Conservation (phyloP, 495 filamentous ascomycete genomes). For the Amniculicola lignicola region DNA sequence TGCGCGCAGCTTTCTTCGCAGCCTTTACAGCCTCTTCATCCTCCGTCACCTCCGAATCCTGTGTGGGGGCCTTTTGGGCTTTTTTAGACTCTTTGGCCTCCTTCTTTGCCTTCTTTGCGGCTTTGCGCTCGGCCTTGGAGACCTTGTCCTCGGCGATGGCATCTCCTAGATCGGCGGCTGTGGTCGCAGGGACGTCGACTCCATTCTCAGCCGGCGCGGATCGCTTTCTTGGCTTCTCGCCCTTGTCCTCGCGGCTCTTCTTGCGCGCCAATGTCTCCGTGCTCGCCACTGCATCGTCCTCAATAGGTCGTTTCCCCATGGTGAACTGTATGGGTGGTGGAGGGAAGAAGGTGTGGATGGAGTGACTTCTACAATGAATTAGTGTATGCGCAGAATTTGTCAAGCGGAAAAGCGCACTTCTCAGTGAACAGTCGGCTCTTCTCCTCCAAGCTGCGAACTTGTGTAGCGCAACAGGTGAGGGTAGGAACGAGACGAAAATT, state of each 20-base stretch:
- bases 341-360: not conserved
- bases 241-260: constrained; percentile 35
- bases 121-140: constrained; percentile 38
- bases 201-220: not conserved
- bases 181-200: too few species aligned
- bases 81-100: constrained; percentile 28
- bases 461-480: too few species aligned
- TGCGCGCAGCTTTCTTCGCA: constrained; percentile 35
- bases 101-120: constrained; percentile 35
- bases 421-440: too few species aligned
- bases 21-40: constrained; percentile 26
- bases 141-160: constrained; percentile 15
- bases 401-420: not conserved
- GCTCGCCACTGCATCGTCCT: constrained; percentile 3
- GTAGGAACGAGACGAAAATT: too few species aligned
- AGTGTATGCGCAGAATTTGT: not conserved
- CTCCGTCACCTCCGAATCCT: constrained; percentile 1
- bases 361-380: not conserved
- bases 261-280: constrained; percentile 20
- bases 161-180: not conserved
- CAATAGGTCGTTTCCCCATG: constrained; percentile 32
- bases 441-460: too few species aligned
- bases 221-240: constrained; percentile 13
- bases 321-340: not conserved
- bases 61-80: constrained; percentile 1